A percentile compares a stretch with the other conserved stretches of the same genome.
Conservation (phyloP, 2,329 filamentous ascomycete species). For the Pestalotiopsis sp. region DNA sequence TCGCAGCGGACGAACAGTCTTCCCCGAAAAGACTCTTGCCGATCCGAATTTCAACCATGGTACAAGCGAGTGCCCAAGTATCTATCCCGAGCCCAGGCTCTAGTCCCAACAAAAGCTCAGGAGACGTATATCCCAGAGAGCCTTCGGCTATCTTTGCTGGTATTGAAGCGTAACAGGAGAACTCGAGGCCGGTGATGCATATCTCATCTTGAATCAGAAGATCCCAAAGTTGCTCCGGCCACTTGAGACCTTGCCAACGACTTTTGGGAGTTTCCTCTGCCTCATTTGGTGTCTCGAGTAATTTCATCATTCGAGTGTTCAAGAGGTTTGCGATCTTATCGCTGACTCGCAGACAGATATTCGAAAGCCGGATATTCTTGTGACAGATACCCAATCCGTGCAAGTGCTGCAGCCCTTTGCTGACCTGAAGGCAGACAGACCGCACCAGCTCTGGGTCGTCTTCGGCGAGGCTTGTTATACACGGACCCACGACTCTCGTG, state of each 20-base stretch:
- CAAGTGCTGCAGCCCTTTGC: not conserved
- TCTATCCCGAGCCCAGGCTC: not conserved
- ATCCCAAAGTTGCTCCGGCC: not conserved
- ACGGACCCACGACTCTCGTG: not conserved
- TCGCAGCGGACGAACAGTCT: not conserved
- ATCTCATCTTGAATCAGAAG: not conserved
- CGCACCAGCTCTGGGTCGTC: not conserved
- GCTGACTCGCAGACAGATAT: constrained; percentile 3
- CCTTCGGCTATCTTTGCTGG: not conserved
- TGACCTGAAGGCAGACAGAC: not conserved
- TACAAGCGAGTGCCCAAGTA: not conserved
- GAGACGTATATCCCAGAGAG: not conserved
- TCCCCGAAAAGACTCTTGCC: not conserved
- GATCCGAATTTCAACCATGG: not conserved
- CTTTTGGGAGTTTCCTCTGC: not conserved
- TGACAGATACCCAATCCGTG: constrained; percentile 6
- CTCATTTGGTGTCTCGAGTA: not conserved
- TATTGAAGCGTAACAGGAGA: not conserved
- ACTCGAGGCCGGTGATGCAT: not conserved
- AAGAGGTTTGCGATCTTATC: not conserved
- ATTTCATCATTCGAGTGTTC: not conserved
- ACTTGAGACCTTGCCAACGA: not conserved
- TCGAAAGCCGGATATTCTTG: constrained; percentile 6
- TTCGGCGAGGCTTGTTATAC: not conserved
- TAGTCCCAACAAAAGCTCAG: not conserved